Conservation (phyloP, 2,329 filamentous ascomycete species). For the Microthyrium microscopicum region DNA sequence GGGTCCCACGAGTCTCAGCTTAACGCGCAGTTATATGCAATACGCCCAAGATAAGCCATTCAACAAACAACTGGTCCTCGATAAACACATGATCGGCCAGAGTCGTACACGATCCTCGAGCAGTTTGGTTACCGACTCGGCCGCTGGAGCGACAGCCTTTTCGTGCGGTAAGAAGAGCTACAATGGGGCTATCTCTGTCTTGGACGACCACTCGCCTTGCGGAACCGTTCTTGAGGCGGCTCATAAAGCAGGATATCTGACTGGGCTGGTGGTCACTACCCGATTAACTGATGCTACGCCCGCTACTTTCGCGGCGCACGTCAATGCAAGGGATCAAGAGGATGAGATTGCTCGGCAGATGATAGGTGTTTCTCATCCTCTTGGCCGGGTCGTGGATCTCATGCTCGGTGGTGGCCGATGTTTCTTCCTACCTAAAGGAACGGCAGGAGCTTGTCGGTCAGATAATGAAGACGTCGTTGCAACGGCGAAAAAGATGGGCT, state of each 20-base stretch:
- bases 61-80: slow-evolving; percentile 61
- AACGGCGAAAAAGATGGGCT: slow-evolving; percentile 62
- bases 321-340: slow-evolving; percentile 61
- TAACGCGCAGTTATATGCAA: slow-evolving; percentile 80
- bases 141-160: slow-evolving; percentile 93
- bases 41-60: slow-evolving; percentile 54
- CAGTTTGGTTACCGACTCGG: slow-evolving; percentile 83
- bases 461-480: slow-evolving; percentile 63
- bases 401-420: slow-evolving; percentile 88
- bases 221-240: slow-evolving; percentile 89
- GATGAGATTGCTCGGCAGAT: slow-evolving; percentile 88
- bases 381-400: slow-evolving; percentile 77
- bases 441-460: slow-evolving; percentile 60
- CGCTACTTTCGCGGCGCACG: slow-evolving; percentile 85
- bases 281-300: slow-evolving; percentile 91
- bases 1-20: slow-evolving; percentile 77
- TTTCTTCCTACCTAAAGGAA: slow-evolving; percentile 76
- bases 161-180: slow-evolving; percentile 88
- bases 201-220: slow-evolving; percentile 73
- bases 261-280: slow-evolving; percentile 87
- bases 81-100: slow-evolving; percentile 78
- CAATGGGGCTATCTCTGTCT: slow-evolving; percentile 84
- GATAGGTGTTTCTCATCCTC: slow-evolving; percentile 68
- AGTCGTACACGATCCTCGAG: slow-evolving; percentile 72
- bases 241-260: slow-evolving; percentile 79